Evolutionary conservation across 1,284 basidiomycete genomes (phyloP).

Genomic region (Trametes hirsuta): DNA sequence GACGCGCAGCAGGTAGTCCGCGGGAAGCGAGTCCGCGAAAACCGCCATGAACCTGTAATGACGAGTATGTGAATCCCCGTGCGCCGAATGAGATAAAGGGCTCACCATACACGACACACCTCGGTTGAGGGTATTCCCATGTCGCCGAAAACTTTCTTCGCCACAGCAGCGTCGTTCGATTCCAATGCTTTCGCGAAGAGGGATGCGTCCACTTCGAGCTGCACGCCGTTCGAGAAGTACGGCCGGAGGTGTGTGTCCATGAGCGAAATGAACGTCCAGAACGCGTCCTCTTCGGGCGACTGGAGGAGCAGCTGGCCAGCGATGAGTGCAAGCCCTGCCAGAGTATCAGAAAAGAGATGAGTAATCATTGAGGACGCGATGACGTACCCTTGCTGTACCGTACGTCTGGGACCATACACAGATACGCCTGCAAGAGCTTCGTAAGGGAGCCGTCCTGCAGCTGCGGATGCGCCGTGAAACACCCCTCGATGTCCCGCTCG

Average conservation of each 20-base stretch:
- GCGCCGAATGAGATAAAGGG: background rate
- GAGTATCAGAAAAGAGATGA: constrained; percentile 13
- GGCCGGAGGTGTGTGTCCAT: constrained; percentile 82
- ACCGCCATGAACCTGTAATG: constrained; percentile 66
- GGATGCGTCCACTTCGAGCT: constrained; percentile 81
- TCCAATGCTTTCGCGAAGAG: constrained; percentile 81
- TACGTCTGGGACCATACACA: constrained; percentile 81
- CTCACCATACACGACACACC: constrained; percentile 68
- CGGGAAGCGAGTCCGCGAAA: constrained; percentile 80
- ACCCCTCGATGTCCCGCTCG: constrained; percentile 59
- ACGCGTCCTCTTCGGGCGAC: constrained; percentile 89
- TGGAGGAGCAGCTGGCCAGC: constrained; percentile 81
- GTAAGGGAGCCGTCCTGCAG: constrained; percentile 59
- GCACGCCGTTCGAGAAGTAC: constrained; percentile 76
- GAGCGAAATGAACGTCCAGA: constrained; percentile 88
- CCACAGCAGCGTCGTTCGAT: constrained; percentile 62
- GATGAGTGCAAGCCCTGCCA: constrained; percentile 73
- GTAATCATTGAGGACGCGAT: background rate
- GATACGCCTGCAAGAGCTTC: constrained; percentile 70
- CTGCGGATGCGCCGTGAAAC: constrained; percentile 57
- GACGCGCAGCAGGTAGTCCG: constrained; percentile 74
- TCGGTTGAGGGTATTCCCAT: constrained; percentile 58
- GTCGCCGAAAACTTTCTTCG: constrained; percentile 70
- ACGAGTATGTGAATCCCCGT: background rate
- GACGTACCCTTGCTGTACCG: constrained; percentile 61